These are phyloP conservation scores for Chalara sp. DNA, from an alignment of 2,329 filamentous ascomycete genomes.

Conservation along the genomic window DNA sequence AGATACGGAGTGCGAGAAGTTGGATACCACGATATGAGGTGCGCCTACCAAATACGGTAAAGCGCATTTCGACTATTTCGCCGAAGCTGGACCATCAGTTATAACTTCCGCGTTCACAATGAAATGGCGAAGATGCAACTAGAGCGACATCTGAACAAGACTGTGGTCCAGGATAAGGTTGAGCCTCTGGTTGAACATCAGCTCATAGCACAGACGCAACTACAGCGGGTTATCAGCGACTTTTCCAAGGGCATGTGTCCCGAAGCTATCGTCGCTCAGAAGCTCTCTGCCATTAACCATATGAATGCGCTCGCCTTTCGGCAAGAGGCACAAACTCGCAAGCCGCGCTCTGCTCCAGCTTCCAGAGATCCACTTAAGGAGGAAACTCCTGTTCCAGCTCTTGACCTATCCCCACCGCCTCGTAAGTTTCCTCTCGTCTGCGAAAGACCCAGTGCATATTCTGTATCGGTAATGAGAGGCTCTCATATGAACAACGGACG, in stretches of 20 bases:
- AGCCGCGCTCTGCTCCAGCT: conserved; percentile 3
- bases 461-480: conserved; percentile 10
- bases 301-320: conserved; percentile 12
- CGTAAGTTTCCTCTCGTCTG: conserved; percentile 10
- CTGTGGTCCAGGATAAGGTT: neutral
- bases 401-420: conserved; percentile 4
- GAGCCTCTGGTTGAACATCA: conserved; percentile 13
- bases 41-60: no score
- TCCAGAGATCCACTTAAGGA: conserved; percentile 7
- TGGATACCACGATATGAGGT: no score
- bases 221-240: conserved; percentile 15
- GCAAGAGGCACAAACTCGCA: conserved; percentile 12
- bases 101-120: conserved; percentile 14
- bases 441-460: conserved; percentile 14
- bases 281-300: conserved; percentile 15
- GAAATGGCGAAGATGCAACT: conserved; percentile 16
- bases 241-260: conserved; percentile 12
- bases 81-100: conserved; percentile 1
- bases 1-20: no score
- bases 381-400: neutral
- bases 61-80: no score
- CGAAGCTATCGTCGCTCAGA: conserved; percentile 10
- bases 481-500: conserved; percentile 10
- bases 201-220: conserved; percentile 13
- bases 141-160: conserved; percentile 4